phyloP scores from a whole-genome alignment of 164 flowering plant species.

The Annona cherimola region DNA sequence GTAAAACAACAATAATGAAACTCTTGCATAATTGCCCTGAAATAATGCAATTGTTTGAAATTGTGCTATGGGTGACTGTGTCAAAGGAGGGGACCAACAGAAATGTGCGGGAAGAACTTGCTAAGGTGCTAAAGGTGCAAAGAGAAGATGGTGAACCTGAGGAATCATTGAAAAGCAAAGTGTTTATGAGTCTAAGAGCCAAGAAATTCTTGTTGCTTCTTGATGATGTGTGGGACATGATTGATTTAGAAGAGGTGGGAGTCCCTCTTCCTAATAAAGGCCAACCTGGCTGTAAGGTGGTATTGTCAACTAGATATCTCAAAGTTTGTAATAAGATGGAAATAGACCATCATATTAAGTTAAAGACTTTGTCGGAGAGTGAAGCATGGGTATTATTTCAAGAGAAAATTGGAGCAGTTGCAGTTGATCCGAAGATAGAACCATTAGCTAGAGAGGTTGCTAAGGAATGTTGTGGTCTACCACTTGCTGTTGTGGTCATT shows the following conservation, averaged over 20 bases:
- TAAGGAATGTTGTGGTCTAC: slow-evolving; percentile 1
- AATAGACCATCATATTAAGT: neutral
- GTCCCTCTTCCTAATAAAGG: neutral
- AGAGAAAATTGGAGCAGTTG: slow-evolving; percentile 1
- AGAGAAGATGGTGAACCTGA: neutral
- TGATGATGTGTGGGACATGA: neutral
- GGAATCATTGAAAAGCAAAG: neutral
- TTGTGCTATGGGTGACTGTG: slow-evolving; percentile 5
- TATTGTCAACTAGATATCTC: neutral
- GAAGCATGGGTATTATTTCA: neutral
- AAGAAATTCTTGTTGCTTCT: slow-evolving; percentile 8
- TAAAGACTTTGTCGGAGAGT: neutral
- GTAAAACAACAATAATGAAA: slow-evolving; percentile 2
- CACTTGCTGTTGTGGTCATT: neutral
- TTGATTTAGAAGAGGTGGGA: neutral
- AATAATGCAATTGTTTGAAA: neutral
- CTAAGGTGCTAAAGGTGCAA: neutral
- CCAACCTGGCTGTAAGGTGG: neutral
- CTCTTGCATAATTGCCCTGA: neutral
- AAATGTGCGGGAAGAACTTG: neutral
- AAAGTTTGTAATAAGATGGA: neutral
- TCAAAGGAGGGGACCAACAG: neutral
- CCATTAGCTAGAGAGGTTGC: neutral
- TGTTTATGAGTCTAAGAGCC: neutral
- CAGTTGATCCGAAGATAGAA: neutral